Conservation (phyloP, 805 yeast genomes). For the Metschnikowia lochheadii region DNA sequence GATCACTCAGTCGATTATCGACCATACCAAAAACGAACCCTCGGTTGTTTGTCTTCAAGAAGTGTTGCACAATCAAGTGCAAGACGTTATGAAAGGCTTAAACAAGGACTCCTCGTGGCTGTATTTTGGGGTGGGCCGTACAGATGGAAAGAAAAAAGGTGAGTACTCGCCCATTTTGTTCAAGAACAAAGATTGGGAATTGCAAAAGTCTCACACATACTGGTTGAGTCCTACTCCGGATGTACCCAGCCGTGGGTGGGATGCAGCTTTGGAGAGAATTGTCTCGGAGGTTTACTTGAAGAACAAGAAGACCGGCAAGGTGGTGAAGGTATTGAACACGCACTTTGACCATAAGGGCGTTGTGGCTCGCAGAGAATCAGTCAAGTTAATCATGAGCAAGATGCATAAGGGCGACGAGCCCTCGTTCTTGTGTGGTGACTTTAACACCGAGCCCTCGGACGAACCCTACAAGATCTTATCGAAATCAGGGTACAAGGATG, state of each 20-base stretch:
- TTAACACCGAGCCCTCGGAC: constrained; percentile 39
- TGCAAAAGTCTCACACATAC: constrained; percentile 29
- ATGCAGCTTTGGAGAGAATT: constrained; percentile 39
- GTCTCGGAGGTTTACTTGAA: constrained; percentile 36
- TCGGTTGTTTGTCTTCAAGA: constrained; percentile 42
- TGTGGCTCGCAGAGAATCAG: constrained; percentile 32
- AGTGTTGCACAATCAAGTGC: constrained; percentile 33
- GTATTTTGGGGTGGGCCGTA: constrained; percentile 23
- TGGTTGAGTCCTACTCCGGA: constrained; percentile 42
- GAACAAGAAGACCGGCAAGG: constrained; percentile 20
- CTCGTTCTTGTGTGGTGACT: constrained; percentile 40
- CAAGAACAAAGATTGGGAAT: constrained; percentile 28
- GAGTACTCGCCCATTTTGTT: constrained; percentile 33
- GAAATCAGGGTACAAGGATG: constrained; percentile 36
- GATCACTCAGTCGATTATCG: constrained; percentile 38
- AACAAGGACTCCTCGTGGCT: constrained; percentile 27
- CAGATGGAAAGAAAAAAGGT: constrained; percentile 13
- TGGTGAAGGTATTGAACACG: constrained; percentile 35
- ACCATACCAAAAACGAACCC: constrained; percentile 27
- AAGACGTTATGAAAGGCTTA: constrained; percentile 26
- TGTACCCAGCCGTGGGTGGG: constrained; percentile 40
- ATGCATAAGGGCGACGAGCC: constrained; percentile 33
- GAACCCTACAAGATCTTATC: constrained; percentile 39
- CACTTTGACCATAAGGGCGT: constrained; percentile 42
- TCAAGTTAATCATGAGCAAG: constrained; percentile 35